These are phyloP conservation scores for Mortierella sp. DNA, from an alignment of 371 early-diverging fungal genomes.

Conservation along the genomic window DNA sequence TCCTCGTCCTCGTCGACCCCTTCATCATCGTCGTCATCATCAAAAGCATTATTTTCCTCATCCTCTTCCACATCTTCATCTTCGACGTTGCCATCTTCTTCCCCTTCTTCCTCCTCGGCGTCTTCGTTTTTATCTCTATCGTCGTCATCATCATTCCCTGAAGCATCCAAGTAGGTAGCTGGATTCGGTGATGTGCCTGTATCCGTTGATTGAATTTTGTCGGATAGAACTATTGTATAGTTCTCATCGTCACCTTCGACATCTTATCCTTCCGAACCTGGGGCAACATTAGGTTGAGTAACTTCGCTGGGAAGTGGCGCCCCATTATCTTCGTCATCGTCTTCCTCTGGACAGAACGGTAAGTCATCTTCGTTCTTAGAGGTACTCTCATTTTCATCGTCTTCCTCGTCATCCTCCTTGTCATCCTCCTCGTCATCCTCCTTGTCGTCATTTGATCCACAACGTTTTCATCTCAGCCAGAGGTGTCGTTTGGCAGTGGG, in stretches of 20 bases:
- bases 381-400: neutral
- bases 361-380: neutral
- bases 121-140: neutral
- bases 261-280: neutral
- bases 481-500: neutral
- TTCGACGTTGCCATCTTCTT: neutral
- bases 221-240: no score
- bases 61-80: neutral
- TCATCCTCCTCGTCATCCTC: conserved; percentile 1
- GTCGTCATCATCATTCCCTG: neutral
- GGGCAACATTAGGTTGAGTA: no score
- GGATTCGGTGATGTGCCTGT: no score
- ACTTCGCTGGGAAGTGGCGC: neutral
- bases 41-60: neutral
- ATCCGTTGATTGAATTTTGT: no score
- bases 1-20: neutral
- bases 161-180: neutral
- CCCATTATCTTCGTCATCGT: neutral
- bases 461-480: conserved; percentile 1
- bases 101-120: neutral
- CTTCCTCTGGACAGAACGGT: neutral
- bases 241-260: neutral
- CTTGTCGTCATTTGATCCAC: neutral
- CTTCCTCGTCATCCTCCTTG: neutral
- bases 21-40: neutral